Evolutionary conservation across 805 yeast genomes (phyloP), one percentile per base, ranked within the genome.

Genomic region (Yamadazyma insecticola): DNA sequence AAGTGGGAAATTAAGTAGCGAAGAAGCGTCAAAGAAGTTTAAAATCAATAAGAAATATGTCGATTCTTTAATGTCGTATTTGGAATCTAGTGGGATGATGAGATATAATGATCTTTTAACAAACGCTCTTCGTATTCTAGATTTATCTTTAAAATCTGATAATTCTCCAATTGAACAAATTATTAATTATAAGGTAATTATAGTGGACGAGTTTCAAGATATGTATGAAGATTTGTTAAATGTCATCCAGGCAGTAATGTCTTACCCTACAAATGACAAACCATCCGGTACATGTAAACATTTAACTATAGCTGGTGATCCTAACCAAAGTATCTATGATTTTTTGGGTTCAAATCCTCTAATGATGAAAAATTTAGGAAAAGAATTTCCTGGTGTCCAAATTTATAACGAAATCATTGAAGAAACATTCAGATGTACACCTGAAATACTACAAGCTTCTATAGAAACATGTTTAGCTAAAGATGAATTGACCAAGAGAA

Each of bases 131-230:
- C 34, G 41, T 3, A 31, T 63, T 16, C 39, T 72, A 41, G 30
- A 57, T 1, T n/a, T 27, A 4, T 44, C 65, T 2, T 12, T 28
- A 5, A 24, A 31, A 24, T 13, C 6, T 6, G 9, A 12, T 4
- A 17, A 18, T 13, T 16, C 29, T 14, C 24, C 17, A 2, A 29
- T 41, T 10, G 45, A 32, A 5, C 34, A 48, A 20, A 28, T 64
- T 24, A 39, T 42, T 5, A 39, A 43, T 10, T 55, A 52, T 33
- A 53, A 50, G 29, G 63, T 51, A 2, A 63, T 79, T 0, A 51
- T 83, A 1, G 76, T 82, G 9, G 90, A 83, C 55, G 90, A 83
- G 48, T 78, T 77, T 45, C 90, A 83, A 48, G 90, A 83, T 51
- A 63, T 81, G 48, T 73, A 77, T 39, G 69, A 71, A 0, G 63